Conservation (phyloP, 805 yeast species). For the Scheffersomyces coipomensis region DNA sequence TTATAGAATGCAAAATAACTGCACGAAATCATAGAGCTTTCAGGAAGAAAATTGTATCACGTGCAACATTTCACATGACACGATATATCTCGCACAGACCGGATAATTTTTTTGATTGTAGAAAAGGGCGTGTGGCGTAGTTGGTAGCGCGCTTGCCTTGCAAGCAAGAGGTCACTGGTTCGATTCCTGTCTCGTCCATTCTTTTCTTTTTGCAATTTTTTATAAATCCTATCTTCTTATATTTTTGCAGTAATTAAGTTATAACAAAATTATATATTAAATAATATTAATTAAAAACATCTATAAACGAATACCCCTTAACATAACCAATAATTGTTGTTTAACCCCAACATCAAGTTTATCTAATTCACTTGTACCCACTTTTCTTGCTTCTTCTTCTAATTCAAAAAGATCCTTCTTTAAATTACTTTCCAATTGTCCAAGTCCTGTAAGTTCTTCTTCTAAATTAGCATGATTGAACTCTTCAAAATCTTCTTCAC, state of each 20-base stretch:
- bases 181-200: constrained; percentile 76
- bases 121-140: constrained; percentile 70
- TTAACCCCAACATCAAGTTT: constrained; percentile 19
- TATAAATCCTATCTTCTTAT: too few species aligned
- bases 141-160: constrained; percentile 82
- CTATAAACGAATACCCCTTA: neutral
- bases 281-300: too few species aligned
- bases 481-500: constrained; percentile 42
- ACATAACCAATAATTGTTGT: constrained; percentile 7
- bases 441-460: constrained; percentile 9
- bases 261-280: too few species aligned
- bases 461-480: constrained; percentile 30
- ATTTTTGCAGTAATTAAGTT: too few species aligned
- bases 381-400: constrained; percentile 9
- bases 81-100: too few species aligned
- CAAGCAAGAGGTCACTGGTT: constrained; percentile 78
- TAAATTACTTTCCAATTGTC: constrained; percentile 9
- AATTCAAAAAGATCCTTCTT: constrained; percentile 11
- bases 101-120: too few species aligned
- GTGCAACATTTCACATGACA: too few species aligned
- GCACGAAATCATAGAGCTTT: too few species aligned
- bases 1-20: too few species aligned
- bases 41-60: too few species aligned
- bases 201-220: constrained; percentile 15
- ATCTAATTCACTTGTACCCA: constrained; percentile 30